Evolutionary conservation across 192 early-diverging fungal species (phyloP), one percentile per base, ranked within the genome.

Genomic region (Podila horticola): DNA sequence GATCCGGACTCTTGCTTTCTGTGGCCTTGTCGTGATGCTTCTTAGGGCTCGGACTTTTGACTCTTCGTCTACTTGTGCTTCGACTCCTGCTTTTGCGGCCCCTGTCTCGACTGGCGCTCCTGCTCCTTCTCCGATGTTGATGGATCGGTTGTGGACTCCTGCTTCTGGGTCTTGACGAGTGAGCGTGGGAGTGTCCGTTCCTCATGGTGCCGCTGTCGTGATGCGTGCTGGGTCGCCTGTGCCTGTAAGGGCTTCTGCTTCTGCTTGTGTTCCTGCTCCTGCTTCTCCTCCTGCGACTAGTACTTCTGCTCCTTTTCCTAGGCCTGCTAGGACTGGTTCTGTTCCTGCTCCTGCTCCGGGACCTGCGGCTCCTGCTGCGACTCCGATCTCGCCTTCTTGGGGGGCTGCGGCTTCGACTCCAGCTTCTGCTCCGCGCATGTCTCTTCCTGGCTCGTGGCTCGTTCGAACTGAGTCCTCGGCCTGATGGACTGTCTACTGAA

Each of bases 351-450:
- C 59, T 10, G 59, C 26, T 31, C 2, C 30, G 59, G 30, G 22
- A 26, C 2, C 30, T 61, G 8, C 9, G 58, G 29, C 59, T 61
- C 17, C 11, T 17, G 19, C 29, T 30, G 5, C 30, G 28, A 15
- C 59, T 61, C 20, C 5, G 59, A 33, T 30, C 26, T 60, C 58
- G 10, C n/a, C 55, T 58, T 12, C 55, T n/a, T 26, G 26, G n/a
- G 55, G 55, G 59, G 19, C 59, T 30, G 12, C 59, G 59, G 19
- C 66, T 74, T 5, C 49, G 58, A 22, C 59, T 69, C 41, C 74
- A 41, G 58, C 52, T 75, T 45, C 67, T 62, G 31, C 75, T 79
- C 41, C 75, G 50, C 0, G 70, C 76, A 22, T 69, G 66, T 45
- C 77, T 63, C 29, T 81, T 81, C 57, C 52, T 72, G 13, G 67